Evolutionary conservation across 139 green algal species (phyloP).

Genomic region (Coelastrella sp.): DNA sequence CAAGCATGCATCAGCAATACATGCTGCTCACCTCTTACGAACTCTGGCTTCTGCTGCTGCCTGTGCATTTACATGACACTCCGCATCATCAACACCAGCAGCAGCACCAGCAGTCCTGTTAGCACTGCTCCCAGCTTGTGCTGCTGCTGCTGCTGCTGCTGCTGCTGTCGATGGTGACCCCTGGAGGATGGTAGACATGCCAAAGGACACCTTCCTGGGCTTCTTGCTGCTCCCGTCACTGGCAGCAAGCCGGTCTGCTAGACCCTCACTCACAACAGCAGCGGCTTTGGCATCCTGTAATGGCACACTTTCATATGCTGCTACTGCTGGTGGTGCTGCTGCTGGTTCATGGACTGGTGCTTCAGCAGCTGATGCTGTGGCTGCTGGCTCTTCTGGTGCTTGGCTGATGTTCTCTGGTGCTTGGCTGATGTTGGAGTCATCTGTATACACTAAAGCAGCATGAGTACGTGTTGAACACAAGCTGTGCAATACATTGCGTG

Average conservation of each 20-base stretch:
- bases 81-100: neutral
- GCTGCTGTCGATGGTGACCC: neutral
- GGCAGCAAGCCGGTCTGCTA: neutral
- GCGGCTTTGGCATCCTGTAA: neutral
- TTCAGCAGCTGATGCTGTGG: neutral
- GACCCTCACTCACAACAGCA: neutral
- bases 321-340: conserved; percentile 22
- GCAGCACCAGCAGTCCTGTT: too few relatives aligned
- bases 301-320: neutral
- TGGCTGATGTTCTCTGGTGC: too few relatives aligned
- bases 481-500: too few relatives aligned
- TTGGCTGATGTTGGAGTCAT: too few relatives aligned
- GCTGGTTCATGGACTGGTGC: neutral
- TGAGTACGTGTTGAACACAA: too few relatives aligned
- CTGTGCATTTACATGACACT: neutral
- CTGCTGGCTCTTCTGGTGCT: neutral
- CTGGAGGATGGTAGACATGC: neutral
- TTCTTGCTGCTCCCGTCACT: neutral
- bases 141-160: neutral
- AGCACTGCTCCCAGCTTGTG: neutral
- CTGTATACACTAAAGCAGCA: too few relatives aligned
- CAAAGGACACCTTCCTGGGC: neutral
- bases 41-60: neutral
- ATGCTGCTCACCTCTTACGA: neutral
- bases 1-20: too few relatives aligned